These are phyloP conservation scores for Apostasia ramifera DNA, from an alignment of 106 monocot species.

Conservation along the genomic window DNA sequence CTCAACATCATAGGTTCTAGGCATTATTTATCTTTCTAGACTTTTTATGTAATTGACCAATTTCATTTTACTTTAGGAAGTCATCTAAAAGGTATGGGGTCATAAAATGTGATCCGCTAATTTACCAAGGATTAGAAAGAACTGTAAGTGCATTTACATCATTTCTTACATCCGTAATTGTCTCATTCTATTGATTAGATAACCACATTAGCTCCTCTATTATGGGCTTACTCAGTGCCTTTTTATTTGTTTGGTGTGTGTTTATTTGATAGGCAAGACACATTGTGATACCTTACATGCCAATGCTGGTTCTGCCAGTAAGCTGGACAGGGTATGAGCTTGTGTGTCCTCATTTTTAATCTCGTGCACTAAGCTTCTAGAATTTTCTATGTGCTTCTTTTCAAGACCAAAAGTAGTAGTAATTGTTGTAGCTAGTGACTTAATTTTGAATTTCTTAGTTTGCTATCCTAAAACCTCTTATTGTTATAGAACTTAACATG, in stretches of 20 bases:
- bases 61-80: slow-evolving; percentile 27
- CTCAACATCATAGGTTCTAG: neutral
- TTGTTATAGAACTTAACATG: neutral
- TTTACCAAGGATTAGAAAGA: slow-evolving; percentile 77
- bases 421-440: no score
- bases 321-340: slow-evolving; percentile 66
- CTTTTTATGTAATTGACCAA: neutral
- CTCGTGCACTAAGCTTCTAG: no score
- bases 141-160: slow-evolving; percentile 42
- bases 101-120: slow-evolving; percentile 82
- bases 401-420: no score
- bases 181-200: neutral
- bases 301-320: slow-evolving; percentile 79
- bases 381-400: no score
- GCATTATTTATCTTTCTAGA: neutral
- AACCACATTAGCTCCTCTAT: neutral
- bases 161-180: neutral
- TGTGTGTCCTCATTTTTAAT: neutral
- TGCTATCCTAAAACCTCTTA: neutral
- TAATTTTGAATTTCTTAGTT: no score
- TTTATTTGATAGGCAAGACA: slow-evolving; percentile 66
- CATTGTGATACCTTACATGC: slow-evolving; percentile 87
- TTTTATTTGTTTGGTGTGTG: neutral
- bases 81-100: slow-evolving; percentile 55
- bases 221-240: neutral